Base-by-base conservation (phyloP, 352 stramenopile genomes). In the Globisporangium megalacanthum region DNA sequence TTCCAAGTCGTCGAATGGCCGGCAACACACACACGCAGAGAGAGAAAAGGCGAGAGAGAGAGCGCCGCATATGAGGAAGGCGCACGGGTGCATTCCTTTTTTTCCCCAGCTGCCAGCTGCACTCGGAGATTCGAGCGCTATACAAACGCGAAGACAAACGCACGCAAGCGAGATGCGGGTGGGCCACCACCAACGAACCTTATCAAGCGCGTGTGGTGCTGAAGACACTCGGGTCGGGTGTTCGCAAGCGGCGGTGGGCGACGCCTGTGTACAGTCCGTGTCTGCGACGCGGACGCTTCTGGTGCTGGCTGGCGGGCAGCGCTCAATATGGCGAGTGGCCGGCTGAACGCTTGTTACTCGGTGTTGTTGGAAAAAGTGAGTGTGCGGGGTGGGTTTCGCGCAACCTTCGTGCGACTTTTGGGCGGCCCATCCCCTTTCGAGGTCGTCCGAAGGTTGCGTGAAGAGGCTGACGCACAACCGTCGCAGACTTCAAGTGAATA, bases 121-220 rank as follows among this genome's bases (percentile, higher is more conserved):
- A 6, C 33, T 5, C 15, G 41, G 52, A 63, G 58, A 63, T 63
- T 63, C 58, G 39, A 46, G 22, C 14, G 15, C 20, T 25, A 63
- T 63, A 75, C 68, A 65, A 73, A 65, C 58, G 42, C n/a, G 53
- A 44, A 56, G 39, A 72, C 55, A 55, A 37, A 49, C 49, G 35
- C 35, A 13, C 59, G 47, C 47, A 33, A 25, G 13, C 15, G 17
- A 19, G 36, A 41, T 31, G 41, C 52, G 17, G 14, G 7, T 17
- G 31, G 11, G 46, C 35, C 39, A 39, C 19, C 48, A 61, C 19
- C 29, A 22, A 22, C 33, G 6, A 29, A 41, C 49, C 39, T n/a
- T 22, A n/a, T 49, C 44, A 31, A 6, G 8, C 35, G 10, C 35
- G 35, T 19, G 13, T n/a, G 39, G 5, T 45, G 39, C 35, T 39